These are phyloP conservation scores for Geranomyces michiganensis DNA, from an alignment of 192 early-diverging fungal species.

Conservation along the genomic window DNA sequence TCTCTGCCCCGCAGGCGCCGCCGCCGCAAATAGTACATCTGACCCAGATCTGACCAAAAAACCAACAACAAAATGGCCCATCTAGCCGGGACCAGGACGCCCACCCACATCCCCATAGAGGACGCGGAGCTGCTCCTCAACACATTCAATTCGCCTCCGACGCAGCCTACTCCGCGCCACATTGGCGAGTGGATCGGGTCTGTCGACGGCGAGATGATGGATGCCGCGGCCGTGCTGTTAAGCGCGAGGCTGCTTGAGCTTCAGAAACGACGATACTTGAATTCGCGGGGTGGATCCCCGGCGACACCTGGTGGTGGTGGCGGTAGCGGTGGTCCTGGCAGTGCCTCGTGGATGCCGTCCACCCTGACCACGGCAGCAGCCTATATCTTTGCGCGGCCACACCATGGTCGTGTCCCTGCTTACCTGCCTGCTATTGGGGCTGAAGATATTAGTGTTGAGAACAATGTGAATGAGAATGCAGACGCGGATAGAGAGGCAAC, in stretches of 20 bases:
- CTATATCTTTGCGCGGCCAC: neutral
- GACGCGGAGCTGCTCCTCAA: constrained; percentile 3
- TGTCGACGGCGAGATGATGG: constrained; percentile 11
- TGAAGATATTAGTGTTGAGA: neutral
- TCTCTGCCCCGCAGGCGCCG: too few relatives aligned
- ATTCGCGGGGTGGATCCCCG: neutral
- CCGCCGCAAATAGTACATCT: too few relatives aligned
- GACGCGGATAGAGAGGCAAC: too few relatives aligned
- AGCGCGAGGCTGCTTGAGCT: constrained; percentile 5
- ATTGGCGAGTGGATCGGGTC: neutral
- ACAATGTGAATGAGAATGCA: too few relatives aligned
- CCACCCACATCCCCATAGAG: neutral
- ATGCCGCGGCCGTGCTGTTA: constrained; percentile 18
- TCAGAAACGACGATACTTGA: neutral
- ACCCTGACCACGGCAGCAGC: neutral
- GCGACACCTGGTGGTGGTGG: neutral
- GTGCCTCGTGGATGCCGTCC: neutral
- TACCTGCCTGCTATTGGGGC: neutral
- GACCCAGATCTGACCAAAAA: too few relatives aligned
- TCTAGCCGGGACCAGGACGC: neutral
- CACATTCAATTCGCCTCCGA: neutral
- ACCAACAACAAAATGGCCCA: too few relatives aligned
- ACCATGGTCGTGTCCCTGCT: neutral
- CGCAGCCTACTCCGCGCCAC: constrained; percentile 1
- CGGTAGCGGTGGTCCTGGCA: neutral